phyloP scores from a whole-genome alignment of 2,329 filamentous ascomycete genomes.

The Aspergillus melleus region DNA sequence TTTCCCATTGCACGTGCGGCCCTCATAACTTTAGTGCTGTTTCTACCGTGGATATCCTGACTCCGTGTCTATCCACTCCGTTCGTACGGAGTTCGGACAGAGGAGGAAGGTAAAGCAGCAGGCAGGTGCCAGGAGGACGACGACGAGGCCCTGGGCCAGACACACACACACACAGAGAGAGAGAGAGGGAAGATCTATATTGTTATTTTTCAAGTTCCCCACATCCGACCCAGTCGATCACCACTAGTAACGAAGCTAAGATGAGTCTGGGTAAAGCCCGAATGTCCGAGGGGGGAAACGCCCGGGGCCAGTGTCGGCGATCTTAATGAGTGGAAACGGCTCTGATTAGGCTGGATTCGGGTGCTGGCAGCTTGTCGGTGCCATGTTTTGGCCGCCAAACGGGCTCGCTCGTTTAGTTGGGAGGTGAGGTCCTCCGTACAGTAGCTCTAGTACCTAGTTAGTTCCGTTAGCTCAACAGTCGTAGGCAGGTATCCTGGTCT shows the following conservation, averaged over 20 bases:
- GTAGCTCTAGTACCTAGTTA: not conserved
- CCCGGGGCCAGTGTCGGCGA: not conserved
- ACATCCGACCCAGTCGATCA: not conserved
- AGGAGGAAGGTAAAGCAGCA: too few species aligned
- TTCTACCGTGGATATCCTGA: not conserved
- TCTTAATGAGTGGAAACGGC: not conserved
- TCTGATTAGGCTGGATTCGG: not conserved
- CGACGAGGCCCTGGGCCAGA: not conserved
- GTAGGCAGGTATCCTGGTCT: not conserved
- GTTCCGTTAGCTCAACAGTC: not conserved
- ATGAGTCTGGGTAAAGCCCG: not conserved
- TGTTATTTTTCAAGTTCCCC: not conserved
- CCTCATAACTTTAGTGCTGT: not conserved
- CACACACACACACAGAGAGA: too few species aligned
- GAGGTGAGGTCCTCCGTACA: too few species aligned
- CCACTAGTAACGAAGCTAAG: not conserved
- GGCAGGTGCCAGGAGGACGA: too few species aligned
- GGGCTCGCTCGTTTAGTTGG: not conserved
- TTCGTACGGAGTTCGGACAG: too few species aligned
- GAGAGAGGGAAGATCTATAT: not conserved
- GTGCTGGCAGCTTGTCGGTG: not conserved
- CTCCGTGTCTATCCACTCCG: not conserved
- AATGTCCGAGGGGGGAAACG: not conserved
- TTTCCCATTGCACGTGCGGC: not conserved
- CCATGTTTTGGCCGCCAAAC: not conserved